Evolutionary conservation across 306 rosid species (phyloP), one percentile per base, ranked within the genome.

Genomic region (Calophaca sinica): DNA sequence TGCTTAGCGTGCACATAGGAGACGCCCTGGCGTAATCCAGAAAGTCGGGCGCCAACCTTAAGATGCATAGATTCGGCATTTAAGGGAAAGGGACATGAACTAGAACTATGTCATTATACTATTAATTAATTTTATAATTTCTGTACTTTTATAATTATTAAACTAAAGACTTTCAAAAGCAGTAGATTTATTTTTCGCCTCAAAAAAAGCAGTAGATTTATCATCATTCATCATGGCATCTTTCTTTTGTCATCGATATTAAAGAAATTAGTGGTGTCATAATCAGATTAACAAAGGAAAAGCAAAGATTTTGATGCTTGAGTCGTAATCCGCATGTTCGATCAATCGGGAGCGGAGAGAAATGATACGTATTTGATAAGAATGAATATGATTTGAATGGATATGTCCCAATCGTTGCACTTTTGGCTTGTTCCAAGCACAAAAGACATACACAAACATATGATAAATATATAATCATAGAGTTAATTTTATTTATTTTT

Each of bases 301-400:
- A 62, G 49, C 60, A 62, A 62, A 35, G 45, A 53, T 79, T 72
- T 26, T 15, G 73, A 48, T 71, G 68, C 53, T 79, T 1, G 15
- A 72, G 26, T 15, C 7, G 7, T 11, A 5, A 41, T 20, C 9
- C 14, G 38, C 60, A 6, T 12, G 10, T 20, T 20, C 26, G 26
- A 20, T 20, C 26, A 20, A 20, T 20, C 26, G 26, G 26, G 26
- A 20, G 10, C 8, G 20, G 35, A 44, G 55, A 49, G 9, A 33
- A 61, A 49, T 61, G 41, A 15, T 49, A 48, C 70, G 69, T 9
- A 53, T 32, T 26, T n/a, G 69, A 72, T 49, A 49, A 39, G 50
- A 64, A 79, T 28, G 38, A 57, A 38, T 62, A 13, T 7, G 8
- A n/a, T 55, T 42, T 9, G 64, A 53, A 51, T 70, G 50, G 44